Conservation (phyloP, 129 eudicot genomes). For the Artemisia argyi region DNA sequence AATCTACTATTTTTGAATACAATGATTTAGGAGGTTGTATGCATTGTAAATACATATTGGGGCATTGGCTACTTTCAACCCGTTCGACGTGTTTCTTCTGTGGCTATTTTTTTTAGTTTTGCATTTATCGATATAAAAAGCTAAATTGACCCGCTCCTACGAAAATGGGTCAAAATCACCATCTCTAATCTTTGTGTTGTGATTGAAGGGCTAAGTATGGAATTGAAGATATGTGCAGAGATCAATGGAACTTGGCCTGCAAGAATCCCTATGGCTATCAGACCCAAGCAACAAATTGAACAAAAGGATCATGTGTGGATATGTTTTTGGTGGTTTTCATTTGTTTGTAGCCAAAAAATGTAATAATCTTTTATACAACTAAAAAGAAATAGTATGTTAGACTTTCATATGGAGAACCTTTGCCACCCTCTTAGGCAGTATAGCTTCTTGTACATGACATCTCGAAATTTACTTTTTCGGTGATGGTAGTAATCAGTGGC, state of each 20-base stretch:
- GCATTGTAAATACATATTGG: not conserved
- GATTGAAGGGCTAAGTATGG: conserved; percentile 79
- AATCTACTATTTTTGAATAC: not conserved
- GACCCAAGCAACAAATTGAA: conserved; percentile 18
- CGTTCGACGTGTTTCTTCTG: not conserved
- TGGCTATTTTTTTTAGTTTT: too few relatives aligned
- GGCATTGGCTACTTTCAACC: not conserved
- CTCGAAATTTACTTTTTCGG: not conserved
- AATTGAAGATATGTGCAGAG: conserved; percentile 84
- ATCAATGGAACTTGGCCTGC: conserved; percentile 97
- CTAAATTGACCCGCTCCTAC: too few relatives aligned
- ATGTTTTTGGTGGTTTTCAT: not conserved
- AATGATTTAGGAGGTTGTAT: not conserved
- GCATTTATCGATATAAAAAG: not conserved
- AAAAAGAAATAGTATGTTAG: not conserved
- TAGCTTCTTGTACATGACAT: not conserved
- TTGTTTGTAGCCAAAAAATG: not conserved
- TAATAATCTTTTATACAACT: conserved; percentile 7
- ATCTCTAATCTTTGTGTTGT: not conserved
- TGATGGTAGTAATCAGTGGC: not conserved
- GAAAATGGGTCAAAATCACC: not conserved
- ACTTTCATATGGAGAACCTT: not conserved
- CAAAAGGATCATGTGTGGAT: not conserved
- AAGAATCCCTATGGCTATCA: conserved; percentile 86
- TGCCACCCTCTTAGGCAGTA: not conserved